Evolutionary conservation across 2,329 filamentous ascomycete species (phyloP), one percentile per base, ranked within the genome.

Genomic region (Botrytis pseudocinerea): DNA sequence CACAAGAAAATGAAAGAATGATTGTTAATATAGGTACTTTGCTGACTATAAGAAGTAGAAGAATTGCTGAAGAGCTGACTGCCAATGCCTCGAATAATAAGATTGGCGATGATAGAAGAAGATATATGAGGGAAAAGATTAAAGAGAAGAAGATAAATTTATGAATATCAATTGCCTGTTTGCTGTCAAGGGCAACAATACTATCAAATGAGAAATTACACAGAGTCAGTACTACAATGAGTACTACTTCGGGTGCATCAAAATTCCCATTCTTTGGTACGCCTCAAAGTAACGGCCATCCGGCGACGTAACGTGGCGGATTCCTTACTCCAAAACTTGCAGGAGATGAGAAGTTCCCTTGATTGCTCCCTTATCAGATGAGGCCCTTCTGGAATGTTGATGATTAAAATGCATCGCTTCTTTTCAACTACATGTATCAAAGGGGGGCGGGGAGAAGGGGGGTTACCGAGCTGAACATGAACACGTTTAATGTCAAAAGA

Each of bases 151-250:
- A 72, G 7, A 35, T 20, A 6, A 28, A 42, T 51, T 72, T 61
- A 25, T 72, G 54, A 68, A 69, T 68, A 73, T 69, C 63, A 63
- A 71, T 73, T 61, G 32, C 42, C 25, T 72, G 59, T 72, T 72
- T 59, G 75, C 78, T 78, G 77, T 76, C 74, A 78, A 76, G 78
- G 77, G 78, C 76, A 78, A 78, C 75, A 70, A 44, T 59, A 73
- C 65, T 76, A 74, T 71, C 59, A 74, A 64, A 76, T 73, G 68
- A 62, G 75, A 79, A 77, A 79, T 78, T 78, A 78, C 70, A 65
- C 75, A 75, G 75, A 77, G 76, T 78, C 78, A 78, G 78, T 73
- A 73, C 68, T 63, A 79, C 77, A 78, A 75, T 74, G 73, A 42
- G 71, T 71, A 74, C 64, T 42, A 71, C 64, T 66, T 71, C 73